phyloP scores from a whole-genome alignment of 1,284 basidiomycete species.

The Dichomitus squalens region DNA sequence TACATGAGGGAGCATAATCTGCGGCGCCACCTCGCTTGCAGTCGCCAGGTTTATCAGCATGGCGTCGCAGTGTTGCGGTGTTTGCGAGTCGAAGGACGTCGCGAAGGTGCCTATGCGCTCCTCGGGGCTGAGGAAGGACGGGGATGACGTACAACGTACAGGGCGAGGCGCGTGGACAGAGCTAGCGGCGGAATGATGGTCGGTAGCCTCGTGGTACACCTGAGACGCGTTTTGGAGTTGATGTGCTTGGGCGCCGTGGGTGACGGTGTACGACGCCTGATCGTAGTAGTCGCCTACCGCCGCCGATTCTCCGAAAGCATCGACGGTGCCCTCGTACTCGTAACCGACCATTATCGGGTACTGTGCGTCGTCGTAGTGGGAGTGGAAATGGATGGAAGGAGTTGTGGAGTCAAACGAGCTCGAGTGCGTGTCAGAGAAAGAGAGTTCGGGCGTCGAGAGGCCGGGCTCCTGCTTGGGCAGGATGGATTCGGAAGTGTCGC shows the following conservation, averaged over 20 bases:
- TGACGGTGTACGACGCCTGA: constrained; percentile 6
- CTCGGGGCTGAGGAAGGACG: constrained; percentile 19
- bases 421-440: constrained; percentile 14
- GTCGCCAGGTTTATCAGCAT: constrained; percentile 17
- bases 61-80: constrained; percentile 9
- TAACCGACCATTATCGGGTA: constrained; percentile 2
- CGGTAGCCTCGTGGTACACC: constrained; percentile 8
- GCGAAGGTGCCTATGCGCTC: constrained; percentile 11
- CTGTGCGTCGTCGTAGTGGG: constrained; percentile 11
- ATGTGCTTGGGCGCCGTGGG: constrained; percentile 5
- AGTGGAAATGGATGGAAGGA: constrained; percentile 2
- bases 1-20: constrained; percentile 21
- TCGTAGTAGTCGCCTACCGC: constrained; percentile 12
- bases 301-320: not conserved
- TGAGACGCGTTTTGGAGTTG: constrained; percentile 1
- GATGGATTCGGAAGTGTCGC: constrained; percentile 8
- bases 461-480: constrained; percentile 26
- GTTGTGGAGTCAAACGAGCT: constrained; percentile 5
- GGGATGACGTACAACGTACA: constrained; percentile 20
- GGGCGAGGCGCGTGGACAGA: constrained; percentile 25
- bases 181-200: constrained; percentile 8
- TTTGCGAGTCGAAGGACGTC: constrained; percentile 2
- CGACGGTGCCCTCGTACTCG: constrained; percentile 5
- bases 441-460: constrained; percentile 16
- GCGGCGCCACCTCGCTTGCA: constrained; percentile 14